These are phyloP conservation scores for Artemisia tridentata DNA, from an alignment of 129 eudicot genomes.

Conservation along the genomic window DNA sequence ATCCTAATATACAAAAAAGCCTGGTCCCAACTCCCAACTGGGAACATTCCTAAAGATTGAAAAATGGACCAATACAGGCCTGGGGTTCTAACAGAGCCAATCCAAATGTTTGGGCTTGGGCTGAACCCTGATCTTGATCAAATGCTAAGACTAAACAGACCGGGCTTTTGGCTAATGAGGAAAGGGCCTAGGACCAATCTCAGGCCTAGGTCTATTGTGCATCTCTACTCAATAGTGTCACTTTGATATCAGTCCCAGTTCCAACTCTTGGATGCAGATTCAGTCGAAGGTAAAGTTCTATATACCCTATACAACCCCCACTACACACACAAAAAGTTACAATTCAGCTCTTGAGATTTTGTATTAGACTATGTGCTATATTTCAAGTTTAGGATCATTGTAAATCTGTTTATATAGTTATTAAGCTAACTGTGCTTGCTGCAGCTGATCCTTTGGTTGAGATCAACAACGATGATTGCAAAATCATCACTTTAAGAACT, in stretches of 20 bases:
- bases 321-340: neutral
- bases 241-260: conserved; percentile 91
- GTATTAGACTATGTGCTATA: neutral
- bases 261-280: conserved; percentile 85
- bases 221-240: too few species aligned
- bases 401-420: conserved; percentile 11
- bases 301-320: neutral
- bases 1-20: too few species aligned
- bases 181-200: too few species aligned
- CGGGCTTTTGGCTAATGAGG: too few species aligned
- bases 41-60: too few species aligned
- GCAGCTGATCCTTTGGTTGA: conserved; percentile 39
- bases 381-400: conserved; percentile 19
- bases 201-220: too few species aligned
- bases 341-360: conserved; percentile 9
- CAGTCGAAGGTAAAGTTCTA: conserved; percentile 49
- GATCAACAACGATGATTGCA: conserved; percentile 53
- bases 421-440: conserved; percentile 19
- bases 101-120: too few species aligned
- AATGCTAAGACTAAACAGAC: too few species aligned
- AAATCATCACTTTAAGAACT: conserved; percentile 45
- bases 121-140: too few species aligned
- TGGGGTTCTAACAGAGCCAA: too few species aligned
- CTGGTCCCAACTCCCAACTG: too few species aligned
- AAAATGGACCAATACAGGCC: too few species aligned